Conservation (phyloP, 192 early-diverging fungal genomes). For the Chytriomyces hyalinus region DNA sequence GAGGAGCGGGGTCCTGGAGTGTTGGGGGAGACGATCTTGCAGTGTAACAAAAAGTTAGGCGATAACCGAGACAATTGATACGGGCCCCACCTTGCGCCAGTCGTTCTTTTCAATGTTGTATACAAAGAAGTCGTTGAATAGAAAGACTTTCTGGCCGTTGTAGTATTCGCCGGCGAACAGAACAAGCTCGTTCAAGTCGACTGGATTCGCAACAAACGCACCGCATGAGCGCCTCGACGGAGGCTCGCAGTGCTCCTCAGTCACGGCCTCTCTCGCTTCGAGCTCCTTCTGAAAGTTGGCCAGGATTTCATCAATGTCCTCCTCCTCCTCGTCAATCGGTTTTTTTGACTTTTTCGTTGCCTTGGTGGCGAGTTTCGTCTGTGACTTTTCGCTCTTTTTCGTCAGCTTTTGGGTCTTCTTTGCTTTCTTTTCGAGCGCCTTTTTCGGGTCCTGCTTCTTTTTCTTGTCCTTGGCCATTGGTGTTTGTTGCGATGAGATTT, state of each 20-base stretch:
- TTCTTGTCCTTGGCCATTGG: constrained; percentile 38
- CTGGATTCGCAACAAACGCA: constrained; percentile 63
- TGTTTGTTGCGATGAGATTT: neutral
- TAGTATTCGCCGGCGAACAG: constrained; percentile 76
- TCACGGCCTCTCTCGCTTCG: constrained; percentile 36
- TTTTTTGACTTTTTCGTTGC: constrained; percentile 24
- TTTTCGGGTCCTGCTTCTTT: constrained; percentile 26
- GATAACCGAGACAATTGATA: neutral
- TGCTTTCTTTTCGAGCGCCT: constrained; percentile 37
- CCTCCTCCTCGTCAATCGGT: constrained; percentile 60
- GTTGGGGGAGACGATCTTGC: constrained; percentile 67
- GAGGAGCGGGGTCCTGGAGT: constrained; percentile 71
- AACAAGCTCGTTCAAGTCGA: constrained; percentile 61
- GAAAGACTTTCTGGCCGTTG: constrained; percentile 61
- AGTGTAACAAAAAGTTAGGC: constrained; percentile 60
- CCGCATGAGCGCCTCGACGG: constrained; percentile 65
- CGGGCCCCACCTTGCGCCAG: constrained; percentile 57
- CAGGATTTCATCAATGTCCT: constrained; percentile 73
- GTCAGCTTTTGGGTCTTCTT: constrained; percentile 44
- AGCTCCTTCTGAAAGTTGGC: constrained; percentile 59
- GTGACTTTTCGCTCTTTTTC: constrained; percentile 50
- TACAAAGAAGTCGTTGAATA: constrained; percentile 73
- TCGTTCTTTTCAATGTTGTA: constrained; percentile 77
- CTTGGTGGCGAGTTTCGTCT: constrained; percentile 30
- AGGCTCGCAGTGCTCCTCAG: constrained; percentile 54